phyloP scores from a whole-genome alignment of 2,329 filamentous ascomycete species.

The Monosporascus cannonballus region DNA sequence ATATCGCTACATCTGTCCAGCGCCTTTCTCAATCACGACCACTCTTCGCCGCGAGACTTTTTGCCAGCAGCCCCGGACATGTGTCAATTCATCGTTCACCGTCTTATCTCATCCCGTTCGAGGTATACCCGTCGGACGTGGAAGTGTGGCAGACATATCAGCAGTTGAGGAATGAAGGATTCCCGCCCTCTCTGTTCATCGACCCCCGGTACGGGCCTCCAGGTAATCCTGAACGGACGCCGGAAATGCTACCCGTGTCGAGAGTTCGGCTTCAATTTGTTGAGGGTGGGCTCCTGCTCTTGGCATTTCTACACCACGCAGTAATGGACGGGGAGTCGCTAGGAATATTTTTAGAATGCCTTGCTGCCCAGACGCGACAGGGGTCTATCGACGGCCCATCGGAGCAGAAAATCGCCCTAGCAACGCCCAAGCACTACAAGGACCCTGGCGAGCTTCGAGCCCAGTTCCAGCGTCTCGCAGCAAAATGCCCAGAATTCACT shows the following conservation, averaged over 20 bases:
- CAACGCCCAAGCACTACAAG: slow-evolving; percentile 8
- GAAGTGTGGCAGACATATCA: slow-evolving; percentile 16
- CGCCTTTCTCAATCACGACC: slow-evolving; percentile 23
- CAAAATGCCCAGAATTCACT: slow-evolving; percentile 33
- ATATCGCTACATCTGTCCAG: slow-evolving; percentile 20
- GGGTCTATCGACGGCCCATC: slow-evolving; percentile 18
- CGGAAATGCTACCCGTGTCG: slow-evolving; percentile 28
- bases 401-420: slow-evolving; percentile 19
- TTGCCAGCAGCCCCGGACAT: slow-evolving; percentile 15
- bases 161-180: slow-evolving; percentile 17
- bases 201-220: slow-evolving; percentile 16
- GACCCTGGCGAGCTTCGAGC: slow-evolving; percentile 1
- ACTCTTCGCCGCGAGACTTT: slow-evolving; percentile 24
- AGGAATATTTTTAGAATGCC: slow-evolving; percentile 30
- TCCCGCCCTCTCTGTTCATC: slow-evolving; percentile 23
- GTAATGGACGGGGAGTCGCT: slow-evolving; percentile 36
- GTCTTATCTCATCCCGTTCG: slow-evolving; percentile 22
- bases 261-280: slow-evolving; percentile 33
- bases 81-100: slow-evolving; percentile 19
- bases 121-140: slow-evolving; percentile 9
- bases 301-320: slow-evolving; percentile 35
- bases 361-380: slow-evolving; percentile 29
- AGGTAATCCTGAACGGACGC: slow-evolving; percentile 12
- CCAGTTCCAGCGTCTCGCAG: slow-evolving; percentile 20
- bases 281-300: slow-evolving; percentile 33